Evolutionary conservation across 768 basidiomycete species (phyloP).

Genomic region (Tephrocybe sp.): DNA sequence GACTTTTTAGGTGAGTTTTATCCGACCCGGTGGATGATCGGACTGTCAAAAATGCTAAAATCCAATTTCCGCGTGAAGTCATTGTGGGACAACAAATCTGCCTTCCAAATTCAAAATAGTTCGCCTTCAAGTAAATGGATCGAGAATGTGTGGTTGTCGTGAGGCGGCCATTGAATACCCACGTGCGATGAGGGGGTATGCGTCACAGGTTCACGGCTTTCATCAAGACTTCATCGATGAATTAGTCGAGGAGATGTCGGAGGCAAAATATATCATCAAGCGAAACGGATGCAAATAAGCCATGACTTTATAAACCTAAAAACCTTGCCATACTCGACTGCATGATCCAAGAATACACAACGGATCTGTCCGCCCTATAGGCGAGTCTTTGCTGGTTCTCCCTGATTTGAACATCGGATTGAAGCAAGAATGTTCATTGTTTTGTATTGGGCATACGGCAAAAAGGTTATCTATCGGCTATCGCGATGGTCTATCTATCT

Average conservation of each 20-base stretch:
- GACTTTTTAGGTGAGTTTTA: slow-evolving; percentile 12
- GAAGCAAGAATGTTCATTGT: not conserved
- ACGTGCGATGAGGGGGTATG: not conserved
- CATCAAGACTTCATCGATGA: not conserved
- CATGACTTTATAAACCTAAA: not conserved
- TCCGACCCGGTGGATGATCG: slow-evolving; percentile 12
- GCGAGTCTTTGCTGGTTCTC: too few species aligned
- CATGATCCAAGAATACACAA: too few species aligned
- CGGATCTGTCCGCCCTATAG: too few species aligned
- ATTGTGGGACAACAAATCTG: not conserved
- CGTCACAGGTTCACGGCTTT: not conserved
- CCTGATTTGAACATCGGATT: too few species aligned
- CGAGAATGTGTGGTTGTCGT: not conserved
- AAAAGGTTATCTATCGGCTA: slow-evolving; percentile 32
- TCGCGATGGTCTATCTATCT: slow-evolving; percentile 36
- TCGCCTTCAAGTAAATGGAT: not conserved
- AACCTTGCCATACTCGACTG: not conserved
- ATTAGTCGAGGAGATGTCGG: slow-evolving; percentile 6
- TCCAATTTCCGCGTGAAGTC: slow-evolving; percentile 16
- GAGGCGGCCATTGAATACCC: not conserved
- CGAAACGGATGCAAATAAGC: slow-evolving; percentile 14
- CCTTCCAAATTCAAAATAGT: not conserved
- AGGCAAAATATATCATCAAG: slow-evolving; percentile 13
- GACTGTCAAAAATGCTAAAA: slow-evolving; percentile 20
- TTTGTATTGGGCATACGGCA: not conserved